Base-by-base conservation (phyloP, 2,329 filamentous ascomycete species). In the Hymenoscyphus infarciens region DNA sequence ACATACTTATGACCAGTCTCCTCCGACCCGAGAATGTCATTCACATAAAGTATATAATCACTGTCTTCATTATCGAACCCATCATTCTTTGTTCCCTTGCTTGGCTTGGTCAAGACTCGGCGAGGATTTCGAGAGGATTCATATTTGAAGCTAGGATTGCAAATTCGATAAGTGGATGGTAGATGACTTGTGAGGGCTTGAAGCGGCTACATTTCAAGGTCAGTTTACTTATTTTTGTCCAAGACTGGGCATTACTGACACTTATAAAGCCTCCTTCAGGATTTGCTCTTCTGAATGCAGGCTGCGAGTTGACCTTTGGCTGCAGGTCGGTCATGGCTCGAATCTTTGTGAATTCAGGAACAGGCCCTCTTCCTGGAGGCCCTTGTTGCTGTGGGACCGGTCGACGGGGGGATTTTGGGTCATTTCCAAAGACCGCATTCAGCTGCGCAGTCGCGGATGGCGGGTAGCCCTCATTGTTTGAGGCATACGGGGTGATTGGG, bases 11-110 rank as follows among this genome's bases (percentile, higher is more conserved):
- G 95, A 49, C 95, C 95, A 66, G 94, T 94, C 76, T 99, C 95
- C 77, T 99, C 95, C 15, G 94, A 98, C 10, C 95, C 95, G 61
- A 99, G 81, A 67, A 99, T 99, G 75, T 99, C 95, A 76, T 99
- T 99, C 71, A 99, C 95, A 72, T 98, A 99, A 69, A 99, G 85
- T 73, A 99, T 99, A 75, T 99, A 99, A 74, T 99, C 95, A 76
- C 95, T 98, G 70, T 99, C 95, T 75, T 99, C 95, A 70, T 99
- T 99, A 74, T 99, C 95, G 73, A 95, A 99, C 3, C 95, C 95
- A 79, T 99, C 95, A 73, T 99, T 99, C 83, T 99, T 99, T 66
- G 91, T 86, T 15, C 95, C 95, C 79, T 99, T 99, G 83, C 95
- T 98, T 7, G 95, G 95, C 77, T 99, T 99, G 16, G 95, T 99